Percentiles rank a stretch among this genome's conserved stretches.
Conservation (phyloP, 495 filamentous ascomycete species). For the Xeromyces bisporus region DNA sequence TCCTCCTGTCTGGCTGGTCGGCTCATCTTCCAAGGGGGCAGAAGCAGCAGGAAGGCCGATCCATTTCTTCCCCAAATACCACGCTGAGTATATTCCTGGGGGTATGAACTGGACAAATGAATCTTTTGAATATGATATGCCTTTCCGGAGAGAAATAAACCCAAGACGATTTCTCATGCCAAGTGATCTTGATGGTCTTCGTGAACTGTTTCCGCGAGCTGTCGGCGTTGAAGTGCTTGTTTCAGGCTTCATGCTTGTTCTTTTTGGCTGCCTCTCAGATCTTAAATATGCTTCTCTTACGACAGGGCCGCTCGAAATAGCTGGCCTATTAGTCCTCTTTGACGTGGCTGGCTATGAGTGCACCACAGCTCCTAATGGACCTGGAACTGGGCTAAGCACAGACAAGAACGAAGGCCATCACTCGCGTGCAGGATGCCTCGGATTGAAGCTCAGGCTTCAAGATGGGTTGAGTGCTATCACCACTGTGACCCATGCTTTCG, state of each 20-base stretch:
- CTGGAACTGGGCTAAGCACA: slow-evolving; percentile 1
- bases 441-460: slow-evolving; percentile 2
- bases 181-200: slow-evolving; percentile 1
- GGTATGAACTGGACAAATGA: not conserved
- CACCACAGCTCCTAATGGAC: slow-evolving; percentile 1
- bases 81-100: not conserved
- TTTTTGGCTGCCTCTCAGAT: not conserved
- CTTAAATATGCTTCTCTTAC: slow-evolving; percentile 1
- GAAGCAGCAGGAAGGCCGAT: slow-evolving; percentile 3
- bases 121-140: slow-evolving; percentile 1
- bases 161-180: slow-evolving; percentile 1
- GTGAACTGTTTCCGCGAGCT: slow-evolving; percentile 4
- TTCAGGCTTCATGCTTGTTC: slow-evolving; percentile 2
- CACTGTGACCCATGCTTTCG: slow-evolving; percentile 6
- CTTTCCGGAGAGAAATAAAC: slow-evolving; percentile 2
- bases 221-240: slow-evolving; percentile 2
- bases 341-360: not conserved
- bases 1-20: slow-evolving; percentile 4
- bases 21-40: not conserved
- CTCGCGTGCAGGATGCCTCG: slow-evolving; percentile 2
- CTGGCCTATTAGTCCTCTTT: slow-evolving; percentile 1
- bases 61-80: slow-evolving; percentile 1
- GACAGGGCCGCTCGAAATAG: slow-evolving; percentile 3
- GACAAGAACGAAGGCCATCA: not conserved
- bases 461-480: slow-evolving; percentile 3